Conservation (phyloP, 179 eudicot genomes). For the Spergularia azorica region DNA sequence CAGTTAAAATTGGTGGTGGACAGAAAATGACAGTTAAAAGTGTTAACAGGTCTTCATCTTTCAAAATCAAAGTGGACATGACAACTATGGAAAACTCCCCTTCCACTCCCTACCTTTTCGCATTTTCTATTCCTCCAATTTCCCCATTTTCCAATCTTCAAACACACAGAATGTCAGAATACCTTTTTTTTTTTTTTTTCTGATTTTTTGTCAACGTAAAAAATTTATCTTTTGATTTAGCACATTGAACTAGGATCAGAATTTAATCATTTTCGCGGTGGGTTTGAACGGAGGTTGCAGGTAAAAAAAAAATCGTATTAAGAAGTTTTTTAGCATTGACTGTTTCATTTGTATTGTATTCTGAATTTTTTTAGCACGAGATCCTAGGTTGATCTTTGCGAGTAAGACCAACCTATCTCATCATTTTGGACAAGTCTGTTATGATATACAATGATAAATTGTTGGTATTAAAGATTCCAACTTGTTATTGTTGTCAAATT, state of each 20-base stretch:
- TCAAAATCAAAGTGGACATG: not conserved
- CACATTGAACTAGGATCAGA: not conserved
- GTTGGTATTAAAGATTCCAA: not conserved
- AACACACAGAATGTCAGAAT: not conserved
- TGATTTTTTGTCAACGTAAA: not conserved
- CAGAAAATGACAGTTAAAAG: constrained; percentile 20
- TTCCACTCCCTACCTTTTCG: constrained; percentile 15
- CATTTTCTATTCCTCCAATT: not conserved
- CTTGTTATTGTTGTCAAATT: not conserved
- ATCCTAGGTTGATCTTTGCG: no score
- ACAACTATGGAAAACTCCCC: not conserved
- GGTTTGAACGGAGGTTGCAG: not conserved
- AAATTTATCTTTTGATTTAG: no score
- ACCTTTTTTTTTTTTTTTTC: not conserved
- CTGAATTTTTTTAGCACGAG: not conserved
- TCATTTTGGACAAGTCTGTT: no score
- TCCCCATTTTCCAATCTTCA: not conserved
- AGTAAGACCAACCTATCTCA: not conserved
- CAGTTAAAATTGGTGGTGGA: constrained; percentile 17
- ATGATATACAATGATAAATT: not conserved
- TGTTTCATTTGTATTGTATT: not conserved
- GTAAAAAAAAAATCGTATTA: not conserved
- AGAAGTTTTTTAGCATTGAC: not conserved
- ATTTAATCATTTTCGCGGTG: not conserved
- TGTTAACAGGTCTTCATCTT: constrained; percentile 20